Conservation (phyloP, 306 rosid genomes). For the Prunus mume region DNA sequence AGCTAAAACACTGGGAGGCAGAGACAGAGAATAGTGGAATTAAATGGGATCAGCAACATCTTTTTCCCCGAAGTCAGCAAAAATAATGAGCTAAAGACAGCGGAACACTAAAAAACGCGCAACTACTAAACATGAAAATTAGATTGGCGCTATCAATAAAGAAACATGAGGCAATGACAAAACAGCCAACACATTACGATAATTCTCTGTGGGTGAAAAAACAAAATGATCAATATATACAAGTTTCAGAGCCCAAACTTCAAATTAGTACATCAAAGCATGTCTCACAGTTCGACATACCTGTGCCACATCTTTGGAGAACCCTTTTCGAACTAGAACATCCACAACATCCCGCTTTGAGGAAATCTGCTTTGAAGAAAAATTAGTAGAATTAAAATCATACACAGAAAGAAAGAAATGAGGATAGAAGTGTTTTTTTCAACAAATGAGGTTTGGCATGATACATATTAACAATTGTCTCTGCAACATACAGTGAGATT, state of each 20-base stretch:
- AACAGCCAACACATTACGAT: neutral
- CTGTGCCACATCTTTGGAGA: conserved; percentile 91
- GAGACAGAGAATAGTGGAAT: neutral
- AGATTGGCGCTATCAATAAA: neutral
- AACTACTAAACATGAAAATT: neutral
- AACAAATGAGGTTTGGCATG: neutral
- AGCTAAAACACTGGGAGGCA: neutral
- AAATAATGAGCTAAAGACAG: neutral
- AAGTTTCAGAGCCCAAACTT: conserved; percentile 4
- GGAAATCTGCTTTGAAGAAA: conserved; percentile 51
- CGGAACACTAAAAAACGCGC: neutral
- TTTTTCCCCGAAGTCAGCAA: neutral
- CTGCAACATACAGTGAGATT: neutral
- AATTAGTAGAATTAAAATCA: conserved; percentile 5
- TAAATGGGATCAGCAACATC: neutral
- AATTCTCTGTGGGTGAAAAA: neutral
- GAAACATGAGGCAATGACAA: neutral
- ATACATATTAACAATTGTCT: neutral
- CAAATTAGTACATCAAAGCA: neutral
- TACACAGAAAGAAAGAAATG: neutral
- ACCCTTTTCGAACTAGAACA: conserved; percentile 67
- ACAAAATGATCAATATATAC: neutral
- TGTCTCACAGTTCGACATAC: conserved; percentile 30
- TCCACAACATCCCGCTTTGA: conserved; percentile 64
- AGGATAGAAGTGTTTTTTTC: neutral